These are phyloP conservation scores for Mycena kentingensis DNA, from an alignment of 768 basidiomycete genomes.

Conservation along the genomic window DNA sequence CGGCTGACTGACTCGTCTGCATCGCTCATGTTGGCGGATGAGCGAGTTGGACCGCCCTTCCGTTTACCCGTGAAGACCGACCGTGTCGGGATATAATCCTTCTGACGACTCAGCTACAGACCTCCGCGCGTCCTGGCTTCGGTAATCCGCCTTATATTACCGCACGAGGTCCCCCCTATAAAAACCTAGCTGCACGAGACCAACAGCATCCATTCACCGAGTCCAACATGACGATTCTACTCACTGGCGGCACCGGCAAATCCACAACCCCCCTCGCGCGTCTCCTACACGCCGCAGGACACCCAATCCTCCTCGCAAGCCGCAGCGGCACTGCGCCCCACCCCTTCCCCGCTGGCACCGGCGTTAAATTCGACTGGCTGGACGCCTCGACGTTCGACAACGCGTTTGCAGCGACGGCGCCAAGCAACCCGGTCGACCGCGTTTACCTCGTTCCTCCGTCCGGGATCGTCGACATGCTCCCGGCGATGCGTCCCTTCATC, in stretches of 20 bases:
- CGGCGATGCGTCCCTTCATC: slow-evolving; percentile 31
- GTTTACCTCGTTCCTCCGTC: slow-evolving; percentile 36
- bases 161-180: too few species aligned
- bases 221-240: slow-evolving; percentile 35
- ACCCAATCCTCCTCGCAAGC: slow-evolving; percentile 32
- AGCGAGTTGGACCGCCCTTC: too few species aligned
- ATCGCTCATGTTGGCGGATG: too few species aligned
- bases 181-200: too few species aligned
- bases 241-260: slow-evolving; percentile 41
- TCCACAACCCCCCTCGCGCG: slow-evolving; percentile 31
- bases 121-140: too few species aligned
- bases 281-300: slow-evolving; percentile 27
- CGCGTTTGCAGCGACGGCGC: slow-evolving; percentile 33
- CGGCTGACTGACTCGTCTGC: too few species aligned
- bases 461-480: slow-evolving; percentile 20
- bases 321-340: slow-evolving; percentile 30
- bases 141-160: too few species aligned
- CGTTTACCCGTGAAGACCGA: too few species aligned
- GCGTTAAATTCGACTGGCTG: slow-evolving; percentile 39
- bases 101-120: too few species aligned
- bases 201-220: too few species aligned
- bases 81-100: too few species aligned
- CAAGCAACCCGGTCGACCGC: slow-evolving; percentile 29
- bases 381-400: slow-evolving; percentile 34
- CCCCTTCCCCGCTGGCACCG: slow-evolving; percentile 30